Base-by-base conservation (phyloP, 2,329 filamentous ascomycete species). In the Stenocarpella maydis region DNA sequence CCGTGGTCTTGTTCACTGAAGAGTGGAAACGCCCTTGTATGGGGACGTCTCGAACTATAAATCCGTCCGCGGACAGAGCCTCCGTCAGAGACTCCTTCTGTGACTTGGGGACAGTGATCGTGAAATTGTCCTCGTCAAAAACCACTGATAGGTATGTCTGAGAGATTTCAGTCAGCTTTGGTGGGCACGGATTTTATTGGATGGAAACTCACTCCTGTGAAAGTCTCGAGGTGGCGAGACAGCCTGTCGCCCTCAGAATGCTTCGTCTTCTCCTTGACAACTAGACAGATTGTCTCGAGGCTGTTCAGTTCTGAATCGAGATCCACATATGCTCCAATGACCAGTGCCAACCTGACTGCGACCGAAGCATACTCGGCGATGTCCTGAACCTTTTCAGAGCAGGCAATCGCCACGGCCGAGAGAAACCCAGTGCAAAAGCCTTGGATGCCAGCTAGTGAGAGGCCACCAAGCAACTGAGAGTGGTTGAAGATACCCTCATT, bases 341-440 rank as follows among this genome's bases (percentile, higher is more conserved):
- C 52, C 8, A 61, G 39, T 15, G 61, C 61, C 19, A 69, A 52
- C 26, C 39, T 39, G 15, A 69, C 24, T 8, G 28, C 61, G 0
- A 74, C 76, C 3, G 80, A 76, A 0, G 78, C 81, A 69, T 81
- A 77, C 12, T 73, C 68, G 31, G 76, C 58, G 24, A 84, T 73
- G 43, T 28, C 49, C 10, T 61, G 54, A 31, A 31, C 21, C 41
- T 52, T 50, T 7, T 45, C 41, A 41, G 68, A 54, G 7, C 43
- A 37, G 43, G 47, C 60, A 39, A 67, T 26, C 37, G 68, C 49
- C 4, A 50, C 49, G 15, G 67, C 67, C 6, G 47, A 49, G 21
- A 69, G 61, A 21, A 65, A 60, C 1, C 68, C 68, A 17, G 65
- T 66, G 41, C 68, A 69, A 37, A 69, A 69, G 37, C 68, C 68